A percentile compares a stretch with the other conserved stretches of the same genome.
Evolutionary conservation across 2,329 filamentous ascomycete genomes (phyloP).

Genomic region (Cladosporium sp.): DNA sequence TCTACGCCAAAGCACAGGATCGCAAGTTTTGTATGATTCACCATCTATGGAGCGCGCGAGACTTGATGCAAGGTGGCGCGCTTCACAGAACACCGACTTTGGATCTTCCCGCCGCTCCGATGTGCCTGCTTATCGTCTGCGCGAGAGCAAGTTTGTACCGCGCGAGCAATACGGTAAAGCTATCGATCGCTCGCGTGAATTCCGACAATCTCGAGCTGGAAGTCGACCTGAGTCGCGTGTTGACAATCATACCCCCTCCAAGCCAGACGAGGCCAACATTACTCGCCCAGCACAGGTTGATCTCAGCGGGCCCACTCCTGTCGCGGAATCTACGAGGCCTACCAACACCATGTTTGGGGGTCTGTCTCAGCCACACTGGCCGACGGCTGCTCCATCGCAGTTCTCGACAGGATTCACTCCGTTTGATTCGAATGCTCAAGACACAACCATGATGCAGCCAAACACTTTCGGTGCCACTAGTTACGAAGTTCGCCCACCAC

Average conservation of each 20-base stretch:
- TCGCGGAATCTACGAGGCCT: neutral
- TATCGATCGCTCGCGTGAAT: conserved; percentile 37
- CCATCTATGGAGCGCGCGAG: conserved; percentile 38
- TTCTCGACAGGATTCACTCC: neutral
- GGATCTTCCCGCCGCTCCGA: conserved; percentile 23
- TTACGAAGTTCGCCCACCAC: neutral
- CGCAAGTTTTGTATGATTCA: conserved; percentile 33
- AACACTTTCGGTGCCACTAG: neutral
- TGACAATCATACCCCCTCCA: neutral
- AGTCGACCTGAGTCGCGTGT: conserved; percentile 19
- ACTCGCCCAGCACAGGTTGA: neutral
- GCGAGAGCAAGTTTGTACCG: conserved; percentile 42
- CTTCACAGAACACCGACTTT: conserved; percentile 23
- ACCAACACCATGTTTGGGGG: neutral
- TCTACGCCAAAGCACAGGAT: conserved; percentile 30
- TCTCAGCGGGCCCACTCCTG: neutral
- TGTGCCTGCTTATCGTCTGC: conserved; percentile 40
- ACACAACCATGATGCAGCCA: neutral
- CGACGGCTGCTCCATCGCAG: conserved; percentile 4
- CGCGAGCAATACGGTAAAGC: conserved; percentile 39
- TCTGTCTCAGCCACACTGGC: conserved; percentile 6
- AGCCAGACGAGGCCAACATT: neutral
- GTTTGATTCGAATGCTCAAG: neutral
- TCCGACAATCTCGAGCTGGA: conserved; percentile 28
- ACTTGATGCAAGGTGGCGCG: conserved; percentile 35